A percentile compares a stretch with the other conserved stretches of the same genome.
Evolutionary conservation across 768 basidiomycete species (phyloP).

Genomic region (Dentipellis sp.): DNA sequence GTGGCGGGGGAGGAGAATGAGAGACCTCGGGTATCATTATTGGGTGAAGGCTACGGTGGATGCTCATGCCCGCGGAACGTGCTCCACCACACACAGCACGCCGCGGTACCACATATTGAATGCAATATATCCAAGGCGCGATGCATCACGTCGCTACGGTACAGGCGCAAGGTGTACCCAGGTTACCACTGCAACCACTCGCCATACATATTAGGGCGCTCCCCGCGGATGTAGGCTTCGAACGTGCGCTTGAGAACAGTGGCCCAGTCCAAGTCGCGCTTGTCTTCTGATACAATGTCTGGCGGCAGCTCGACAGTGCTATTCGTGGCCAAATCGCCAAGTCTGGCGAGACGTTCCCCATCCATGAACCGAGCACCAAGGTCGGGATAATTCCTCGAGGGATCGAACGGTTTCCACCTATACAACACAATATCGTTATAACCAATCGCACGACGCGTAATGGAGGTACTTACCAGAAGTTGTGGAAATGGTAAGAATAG

Average conservation of each 20-base stretch:
- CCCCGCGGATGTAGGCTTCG: constrained; percentile 85
- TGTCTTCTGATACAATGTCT: constrained; percentile 48
- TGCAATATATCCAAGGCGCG: neutral
- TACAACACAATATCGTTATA: neutral
- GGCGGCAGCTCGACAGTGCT: constrained; percentile 25
- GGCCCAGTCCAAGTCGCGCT: constrained; percentile 83
- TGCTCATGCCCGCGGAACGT: too few species aligned
- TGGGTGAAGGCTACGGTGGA: neutral
- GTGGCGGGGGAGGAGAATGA: constrained; percentile 9
- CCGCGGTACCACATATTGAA: neutral
- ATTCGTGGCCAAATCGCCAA: constrained; percentile 22
- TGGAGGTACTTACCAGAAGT: constrained; percentile 58
- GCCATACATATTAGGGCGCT: constrained; percentile 93
- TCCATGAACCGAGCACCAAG: constrained; percentile 71
- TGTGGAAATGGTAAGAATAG: constrained; percentile 95
- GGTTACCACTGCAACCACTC: constrained; percentile 51
- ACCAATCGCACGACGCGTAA: neutral
- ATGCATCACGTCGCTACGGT: neutral
- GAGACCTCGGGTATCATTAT: neutral
- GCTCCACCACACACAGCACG: too few species aligned
- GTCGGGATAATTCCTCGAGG: constrained; percentile 91
- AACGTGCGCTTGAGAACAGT: constrained; percentile 94
- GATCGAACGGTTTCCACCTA: constrained; percentile 97
- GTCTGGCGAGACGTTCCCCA: constrained; percentile 62
- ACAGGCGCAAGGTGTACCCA: neutral